phyloP scores from a whole-genome alignment of 495 filamentous ascomycete genomes.

The Aspergillus egyptiacus region DNA sequence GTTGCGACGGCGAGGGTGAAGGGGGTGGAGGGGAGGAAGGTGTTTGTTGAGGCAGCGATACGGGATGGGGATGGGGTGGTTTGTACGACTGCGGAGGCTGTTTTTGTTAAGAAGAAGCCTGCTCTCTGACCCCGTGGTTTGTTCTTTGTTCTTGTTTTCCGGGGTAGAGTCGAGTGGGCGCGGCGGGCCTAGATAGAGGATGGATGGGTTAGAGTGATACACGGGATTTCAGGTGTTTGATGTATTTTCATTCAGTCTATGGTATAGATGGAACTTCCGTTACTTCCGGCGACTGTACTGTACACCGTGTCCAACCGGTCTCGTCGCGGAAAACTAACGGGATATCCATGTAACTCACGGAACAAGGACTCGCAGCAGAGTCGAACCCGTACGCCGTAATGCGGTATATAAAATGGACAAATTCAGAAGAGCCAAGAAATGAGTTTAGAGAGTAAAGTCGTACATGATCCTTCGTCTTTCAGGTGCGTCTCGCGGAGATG shows the following conservation, averaged over 20 bases:
- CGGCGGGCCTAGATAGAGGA: neutral
- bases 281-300: slow-evolving; percentile 27
- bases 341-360: slow-evolving; percentile 26
- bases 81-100: slow-evolving; percentile 10
- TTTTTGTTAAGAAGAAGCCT: slow-evolving; percentile 13
- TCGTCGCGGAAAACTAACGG: slow-evolving; percentile 17
- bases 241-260: slow-evolving; percentile 4
- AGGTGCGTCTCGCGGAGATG: slow-evolving; percentile 16
- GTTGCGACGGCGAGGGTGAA: slow-evolving; percentile 8
- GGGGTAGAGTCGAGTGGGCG: neutral
- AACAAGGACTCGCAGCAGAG: slow-evolving; percentile 28
- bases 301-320: slow-evolving; percentile 23
- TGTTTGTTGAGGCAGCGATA: slow-evolving; percentile 9
- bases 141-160: neutral
- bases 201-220: slow-evolving; percentile 1
- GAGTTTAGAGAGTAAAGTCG: slow-evolving; percentile 23
- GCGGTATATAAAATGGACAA: slow-evolving; percentile 35
- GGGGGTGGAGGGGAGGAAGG: slow-evolving; percentile 12
- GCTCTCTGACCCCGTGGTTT: too few relatives aligned
- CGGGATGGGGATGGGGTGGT: slow-evolving; percentile 6
- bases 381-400: slow-evolving; percentile 41
- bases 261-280: slow-evolving; percentile 9
- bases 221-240: neutral
- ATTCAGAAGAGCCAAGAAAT: slow-evolving; percentile 16
- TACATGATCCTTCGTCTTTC: slow-evolving; percentile 15